These are phyloP conservation scores for Astrothelium subdiscretum DNA, from an alignment of 495 filamentous ascomycete species.

Conservation along the genomic window DNA sequence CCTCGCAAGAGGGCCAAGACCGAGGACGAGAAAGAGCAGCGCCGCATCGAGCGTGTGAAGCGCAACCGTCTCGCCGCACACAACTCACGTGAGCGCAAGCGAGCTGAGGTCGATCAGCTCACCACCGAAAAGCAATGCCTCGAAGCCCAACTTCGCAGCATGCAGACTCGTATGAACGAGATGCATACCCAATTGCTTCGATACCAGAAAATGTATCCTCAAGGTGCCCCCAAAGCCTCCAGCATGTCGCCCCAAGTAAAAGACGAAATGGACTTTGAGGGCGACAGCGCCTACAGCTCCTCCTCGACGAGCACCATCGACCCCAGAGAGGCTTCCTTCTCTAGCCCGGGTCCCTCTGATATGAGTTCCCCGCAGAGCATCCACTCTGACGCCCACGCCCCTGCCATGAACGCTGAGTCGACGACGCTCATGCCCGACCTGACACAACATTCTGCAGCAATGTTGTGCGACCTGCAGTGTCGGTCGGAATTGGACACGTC, in stretches of 20 bases:
- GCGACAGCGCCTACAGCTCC: not conserved
- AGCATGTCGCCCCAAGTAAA: constrained; percentile 7
- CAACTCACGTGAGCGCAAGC: constrained; percentile 90
- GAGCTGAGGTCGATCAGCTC: constrained; percentile 81
- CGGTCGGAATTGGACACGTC: constrained; percentile 45
- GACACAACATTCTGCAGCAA: constrained; percentile 99
- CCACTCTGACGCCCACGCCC: constrained; percentile 1
- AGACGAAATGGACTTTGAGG: not conserved
- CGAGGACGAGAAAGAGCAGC: constrained; percentile 93
- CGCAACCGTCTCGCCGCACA: constrained; percentile 92
- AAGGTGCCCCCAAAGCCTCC: constrained; percentile 1
- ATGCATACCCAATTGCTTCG: not conserved
- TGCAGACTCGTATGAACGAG: constrained; percentile 10
- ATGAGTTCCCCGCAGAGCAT: not conserved
- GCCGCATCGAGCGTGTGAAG: constrained; percentile 91
- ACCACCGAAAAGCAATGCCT: constrained; percentile 44
- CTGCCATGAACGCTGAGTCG: constrained; percentile 11
- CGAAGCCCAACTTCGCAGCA: constrained; percentile 12
- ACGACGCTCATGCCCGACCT: constrained; percentile 43
- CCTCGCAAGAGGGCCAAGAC: constrained; percentile 98
- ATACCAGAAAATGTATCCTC: not conserved
- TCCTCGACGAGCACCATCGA: constrained; percentile 11
- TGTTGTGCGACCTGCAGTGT: constrained; percentile 99
- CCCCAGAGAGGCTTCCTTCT: constrained; percentile 19
- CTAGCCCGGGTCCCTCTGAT: constrained; percentile 19